phyloP scores from a whole-genome alignment of 2,329 filamentous ascomycete genomes.

The Xylariaceae sp. region DNA sequence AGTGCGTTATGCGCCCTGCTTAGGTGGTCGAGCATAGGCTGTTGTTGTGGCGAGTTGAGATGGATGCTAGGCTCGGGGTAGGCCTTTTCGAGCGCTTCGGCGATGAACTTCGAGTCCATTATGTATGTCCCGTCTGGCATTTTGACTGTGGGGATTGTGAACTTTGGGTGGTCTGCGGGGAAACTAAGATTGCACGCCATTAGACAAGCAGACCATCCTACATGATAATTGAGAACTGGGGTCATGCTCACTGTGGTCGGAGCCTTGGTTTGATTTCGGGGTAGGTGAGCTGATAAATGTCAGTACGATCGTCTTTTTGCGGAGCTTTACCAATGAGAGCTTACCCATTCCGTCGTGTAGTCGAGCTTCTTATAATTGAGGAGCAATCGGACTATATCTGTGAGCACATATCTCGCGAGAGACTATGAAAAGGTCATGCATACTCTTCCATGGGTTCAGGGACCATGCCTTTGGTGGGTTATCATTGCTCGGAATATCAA shows the following conservation, averaged over 20 bases:
- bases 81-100: slow-evolving; percentile 51
- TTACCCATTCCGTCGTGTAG: slow-evolving; percentile 64
- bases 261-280: slow-evolving; percentile 58
- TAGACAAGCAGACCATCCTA: neutral
- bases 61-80: slow-evolving; percentile 57
- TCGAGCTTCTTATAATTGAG: slow-evolving; percentile 65
- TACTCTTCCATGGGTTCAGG: slow-evolving; percentile 69
- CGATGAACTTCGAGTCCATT: slow-evolving; percentile 63
- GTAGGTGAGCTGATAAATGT: slow-evolving; percentile 50
- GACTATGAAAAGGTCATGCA: slow-evolving; percentile 15
- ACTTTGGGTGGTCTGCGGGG: slow-evolving; percentile 33
- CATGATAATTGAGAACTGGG: too few species aligned
- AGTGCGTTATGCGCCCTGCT: slow-evolving; percentile 31
- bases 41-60: slow-evolving; percentile 49
- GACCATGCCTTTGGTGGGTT: slow-evolving; percentile 49
- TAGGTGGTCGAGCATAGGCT: slow-evolving; percentile 41
- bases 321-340: neutral
- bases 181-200: slow-evolving; percentile 30
- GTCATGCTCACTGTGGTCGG: slow-evolving; percentile 44
- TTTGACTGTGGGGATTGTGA: slow-evolving; percentile 33
- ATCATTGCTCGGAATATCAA: slow-evolving; percentile 57
- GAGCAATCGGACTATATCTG: slow-evolving; percentile 52
- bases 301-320: slow-evolving; percentile 1
- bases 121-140: slow-evolving; percentile 51
- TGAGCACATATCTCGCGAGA: slow-evolving; percentile 3